phyloP scores from a whole-genome alignment of 495 filamentous ascomycete genomes.

The Podospora comata region DNA sequence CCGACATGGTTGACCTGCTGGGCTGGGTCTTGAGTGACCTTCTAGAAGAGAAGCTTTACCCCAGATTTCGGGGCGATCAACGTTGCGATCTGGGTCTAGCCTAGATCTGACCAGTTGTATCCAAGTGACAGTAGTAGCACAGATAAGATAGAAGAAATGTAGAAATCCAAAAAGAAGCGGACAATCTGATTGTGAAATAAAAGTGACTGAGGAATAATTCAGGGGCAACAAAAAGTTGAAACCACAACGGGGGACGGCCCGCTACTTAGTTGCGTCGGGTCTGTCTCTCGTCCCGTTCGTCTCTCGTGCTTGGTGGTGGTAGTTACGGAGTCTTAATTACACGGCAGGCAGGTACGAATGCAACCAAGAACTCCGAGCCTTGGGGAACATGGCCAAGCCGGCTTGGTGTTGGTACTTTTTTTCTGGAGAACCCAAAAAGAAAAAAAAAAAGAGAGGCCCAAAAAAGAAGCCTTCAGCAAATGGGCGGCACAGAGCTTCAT shows the following conservation, averaged over 20 bases:
- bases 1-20: not conserved
- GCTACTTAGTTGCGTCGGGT: not conserved
- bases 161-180: not conserved
- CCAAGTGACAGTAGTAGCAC: not conserved
- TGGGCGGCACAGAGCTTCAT: not conserved
- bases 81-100: not conserved
- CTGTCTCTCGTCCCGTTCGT: not conserved
- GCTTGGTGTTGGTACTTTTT: not conserved
- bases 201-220: not conserved
- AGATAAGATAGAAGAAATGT: not conserved
- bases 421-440: not conserved
- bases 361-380: not conserved
- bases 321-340: not conserved
- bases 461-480: not conserved
- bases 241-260: conserved; percentile 4
- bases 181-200: not conserved
- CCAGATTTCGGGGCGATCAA: conserved; percentile 1
- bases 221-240: not conserved
- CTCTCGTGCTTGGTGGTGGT: not conserved
- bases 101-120: not conserved
- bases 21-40: not conserved
- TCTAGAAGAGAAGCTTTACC: not conserved
- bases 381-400: not conserved
- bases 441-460: not conserved
- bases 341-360: not conserved